Evolutionary conservation across 2,329 filamentous ascomycete species (phyloP).

Genomic region (Microascus cirrosus): DNA sequence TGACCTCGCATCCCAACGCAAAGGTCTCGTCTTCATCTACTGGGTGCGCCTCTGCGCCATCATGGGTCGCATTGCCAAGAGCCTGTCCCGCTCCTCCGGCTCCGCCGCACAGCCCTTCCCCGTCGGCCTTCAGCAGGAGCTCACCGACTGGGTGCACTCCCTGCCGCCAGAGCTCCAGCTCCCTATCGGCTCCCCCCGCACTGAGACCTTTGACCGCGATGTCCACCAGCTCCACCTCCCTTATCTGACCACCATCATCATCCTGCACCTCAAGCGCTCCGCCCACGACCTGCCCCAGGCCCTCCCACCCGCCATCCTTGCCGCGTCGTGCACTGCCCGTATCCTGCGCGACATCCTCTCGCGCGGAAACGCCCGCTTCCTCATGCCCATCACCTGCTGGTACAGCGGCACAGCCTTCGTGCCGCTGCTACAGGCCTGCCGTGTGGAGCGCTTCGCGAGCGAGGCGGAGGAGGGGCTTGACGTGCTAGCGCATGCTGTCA

Average conservation of each 20-base stretch:
- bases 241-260: constrained; percentile 27
- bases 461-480: constrained; percentile 21
- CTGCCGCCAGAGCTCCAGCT: constrained; percentile 20
- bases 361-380: constrained; percentile 24
- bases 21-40: constrained; percentile 26
- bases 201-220: constrained; percentile 23
- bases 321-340: constrained; percentile 24
- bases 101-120: constrained; percentile 9
- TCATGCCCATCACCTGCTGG: constrained; percentile 31
- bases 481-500: constrained; percentile 17
- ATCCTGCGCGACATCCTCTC: constrained; percentile 25
- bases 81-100: constrained; percentile 15
- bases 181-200: constrained; percentile 16
- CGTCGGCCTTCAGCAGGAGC: constrained; percentile 17
- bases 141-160: constrained; percentile 21
- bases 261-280: constrained; percentile 23
- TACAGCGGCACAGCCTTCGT: constrained; percentile 28
- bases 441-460: constrained; percentile 16
- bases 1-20: constrained; percentile 16
- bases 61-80: constrained; percentile 26
- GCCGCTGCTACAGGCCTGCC: constrained; percentile 24
- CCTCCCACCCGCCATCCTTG: constrained; percentile 21
- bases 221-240: constrained; percentile 29
- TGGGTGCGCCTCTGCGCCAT: constrained; percentile 28
- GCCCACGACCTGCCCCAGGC: constrained; percentile 23